These are phyloP conservation scores for Gynostemma pentaphyllum DNA, from an alignment of 306 rosid genomes.

Conservation along the genomic window DNA sequence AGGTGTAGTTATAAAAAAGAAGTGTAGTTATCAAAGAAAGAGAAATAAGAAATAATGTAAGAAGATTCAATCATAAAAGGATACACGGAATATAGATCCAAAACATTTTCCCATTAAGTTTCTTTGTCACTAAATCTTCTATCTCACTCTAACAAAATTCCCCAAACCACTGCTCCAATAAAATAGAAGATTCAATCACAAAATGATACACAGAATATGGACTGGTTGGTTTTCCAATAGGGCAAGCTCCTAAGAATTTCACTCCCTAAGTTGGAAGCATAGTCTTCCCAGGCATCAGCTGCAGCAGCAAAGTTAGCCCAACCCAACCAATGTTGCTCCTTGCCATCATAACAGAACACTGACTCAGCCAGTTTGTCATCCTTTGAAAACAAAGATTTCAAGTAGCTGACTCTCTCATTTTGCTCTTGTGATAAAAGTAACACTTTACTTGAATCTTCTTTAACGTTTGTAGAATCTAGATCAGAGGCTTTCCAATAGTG, in stretches of 20 bases:
- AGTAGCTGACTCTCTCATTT: slow-evolving; percentile 20
- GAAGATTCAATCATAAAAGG: no score
- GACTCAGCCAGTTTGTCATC: slow-evolving; percentile 29
- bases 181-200: neutral
- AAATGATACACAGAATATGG: slow-evolving; percentile 37
- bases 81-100: no score
- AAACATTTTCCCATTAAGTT: no score
- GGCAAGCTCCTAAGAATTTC: slow-evolving; percentile 36
- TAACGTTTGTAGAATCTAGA: slow-evolving; percentile 14
- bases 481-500: slow-evolving; percentile 48
- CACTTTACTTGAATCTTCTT: slow-evolving; percentile 21
- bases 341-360: slow-evolving; percentile 21
- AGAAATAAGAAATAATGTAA: no score
- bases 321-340: slow-evolving; percentile 18
- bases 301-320: slow-evolving; percentile 43
- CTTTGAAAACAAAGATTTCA: slow-evolving; percentile 35
- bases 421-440: slow-evolving; percentile 27
- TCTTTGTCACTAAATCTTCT: no score
- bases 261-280: slow-evolving; percentile 22
- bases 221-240: slow-evolving; percentile 50
- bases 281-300: slow-evolving; percentile 41
- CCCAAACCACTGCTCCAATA: no score
- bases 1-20: no score
- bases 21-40: no score
- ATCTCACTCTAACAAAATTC: no score